Conservation (phyloP, 148 eudicot genomes). For the Vaccinium darrowii region DNA sequence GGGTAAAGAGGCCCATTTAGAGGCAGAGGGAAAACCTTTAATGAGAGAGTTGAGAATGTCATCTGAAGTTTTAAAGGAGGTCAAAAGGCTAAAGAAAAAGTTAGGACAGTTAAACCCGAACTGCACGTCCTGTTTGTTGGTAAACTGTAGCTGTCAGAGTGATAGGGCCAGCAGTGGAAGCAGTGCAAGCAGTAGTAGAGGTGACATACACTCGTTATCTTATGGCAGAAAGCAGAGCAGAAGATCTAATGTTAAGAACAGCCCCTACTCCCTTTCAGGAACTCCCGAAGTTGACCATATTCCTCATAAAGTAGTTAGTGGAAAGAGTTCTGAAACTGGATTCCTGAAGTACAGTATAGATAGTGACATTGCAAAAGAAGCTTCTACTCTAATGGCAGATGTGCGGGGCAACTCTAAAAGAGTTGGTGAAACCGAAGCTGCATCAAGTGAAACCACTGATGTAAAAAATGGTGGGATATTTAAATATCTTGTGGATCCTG, state of each 20-base stretch:
- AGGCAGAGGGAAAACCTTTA: conserved; percentile 36
- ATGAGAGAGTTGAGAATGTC: conserved; percentile 71
- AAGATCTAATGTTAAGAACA: conserved; percentile 41
- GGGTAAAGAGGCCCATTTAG: conserved; percentile 40
- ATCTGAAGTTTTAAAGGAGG: conserved; percentile 83
- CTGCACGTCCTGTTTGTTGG: conserved; percentile 75
- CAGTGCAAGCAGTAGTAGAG: conserved; percentile 85
- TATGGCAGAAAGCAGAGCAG: conserved; percentile 57
- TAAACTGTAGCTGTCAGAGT: conserved; percentile 94
- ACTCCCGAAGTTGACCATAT: conserved; percentile 24
- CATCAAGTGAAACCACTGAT: conserved; percentile 33
- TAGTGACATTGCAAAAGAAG: conserved; percentile 4
- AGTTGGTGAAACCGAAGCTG: conserved; percentile 27
- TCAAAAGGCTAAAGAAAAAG: conserved; percentile 81
- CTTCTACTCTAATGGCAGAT: conserved; percentile 17
- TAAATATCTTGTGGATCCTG: conserved; percentile 61
- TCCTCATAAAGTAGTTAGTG: conserved; percentile 18
- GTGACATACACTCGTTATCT: conserved; percentile 26
- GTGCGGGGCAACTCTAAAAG: conserved; percentile 13
- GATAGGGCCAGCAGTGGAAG: conserved; percentile 94
- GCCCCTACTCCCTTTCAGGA: conserved; percentile 27
- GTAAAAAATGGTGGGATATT: conserved; percentile 82
- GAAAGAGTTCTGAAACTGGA: conserved; percentile 18
- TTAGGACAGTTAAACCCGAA: conserved; percentile 60
- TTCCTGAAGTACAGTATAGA: conserved; percentile 18